These are phyloP conservation scores for Ophiostoma ips DNA, from an alignment of 2,329 filamentous ascomycete species.

Conservation along the genomic window DNA sequence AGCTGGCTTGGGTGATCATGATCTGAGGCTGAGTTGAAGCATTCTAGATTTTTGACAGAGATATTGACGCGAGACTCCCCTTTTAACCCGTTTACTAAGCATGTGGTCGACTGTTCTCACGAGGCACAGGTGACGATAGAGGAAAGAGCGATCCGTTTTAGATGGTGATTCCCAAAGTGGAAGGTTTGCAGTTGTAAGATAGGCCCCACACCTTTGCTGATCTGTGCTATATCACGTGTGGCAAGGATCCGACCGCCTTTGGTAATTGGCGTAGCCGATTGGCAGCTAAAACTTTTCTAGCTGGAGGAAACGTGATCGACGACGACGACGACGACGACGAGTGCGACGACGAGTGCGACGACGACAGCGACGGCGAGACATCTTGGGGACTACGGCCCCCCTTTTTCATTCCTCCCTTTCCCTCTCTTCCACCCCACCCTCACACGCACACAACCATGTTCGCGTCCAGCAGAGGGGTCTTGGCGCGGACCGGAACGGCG, in stretches of 20 bases:
- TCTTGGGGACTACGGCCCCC: neutral
- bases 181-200: conserved; percentile 7
- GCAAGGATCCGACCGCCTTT: neutral
- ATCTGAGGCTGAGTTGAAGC: too few relatives aligned
- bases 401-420: neutral
- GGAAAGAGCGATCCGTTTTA: neutral
- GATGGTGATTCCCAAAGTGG: conserved; percentile 5
- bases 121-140: neutral
- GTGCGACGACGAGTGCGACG: neutral
- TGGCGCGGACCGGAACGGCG: conserved; percentile 28
- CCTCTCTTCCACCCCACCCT: neutral
- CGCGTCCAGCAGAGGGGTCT: conserved; percentile 36
- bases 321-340: neutral
- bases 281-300: conserved; percentile 11
- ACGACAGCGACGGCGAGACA: neutral
- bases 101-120: too few relatives aligned
- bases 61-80: too few relatives aligned
- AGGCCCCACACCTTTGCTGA: too few relatives aligned
- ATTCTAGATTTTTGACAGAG: too few relatives aligned
- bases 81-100: too few relatives aligned
- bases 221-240: neutral
- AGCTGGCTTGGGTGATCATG: too few relatives aligned
- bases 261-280: neutral
- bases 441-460: conserved; percentile 7
- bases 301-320: conserved; percentile 1